These are phyloP conservation scores for Thalassiosira livingstoniorum DNA, from an alignment of 352 stramenopile genomes.

Conservation along the genomic window DNA sequence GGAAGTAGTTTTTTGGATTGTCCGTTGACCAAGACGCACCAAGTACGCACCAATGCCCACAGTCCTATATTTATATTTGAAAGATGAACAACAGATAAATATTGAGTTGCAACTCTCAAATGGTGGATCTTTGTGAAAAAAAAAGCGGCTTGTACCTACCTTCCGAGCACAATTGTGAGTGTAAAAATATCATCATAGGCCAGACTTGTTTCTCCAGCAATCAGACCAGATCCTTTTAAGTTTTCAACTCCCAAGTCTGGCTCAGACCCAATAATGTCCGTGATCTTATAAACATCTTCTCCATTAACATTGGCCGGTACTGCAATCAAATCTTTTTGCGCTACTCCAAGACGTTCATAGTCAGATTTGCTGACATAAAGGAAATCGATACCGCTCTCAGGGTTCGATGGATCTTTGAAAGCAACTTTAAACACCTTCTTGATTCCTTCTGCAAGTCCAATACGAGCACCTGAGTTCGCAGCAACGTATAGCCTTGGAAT, in stretches of 20 bases:
- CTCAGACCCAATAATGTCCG: conserved; percentile 98
- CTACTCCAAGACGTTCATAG: conserved; percentile 89
- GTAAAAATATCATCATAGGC: conserved; percentile 99
- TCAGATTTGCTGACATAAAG: conserved; percentile 95
- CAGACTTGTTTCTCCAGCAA: conserved; percentile 98
- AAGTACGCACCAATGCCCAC: conserved; percentile 99
- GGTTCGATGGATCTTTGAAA: conserved; percentile 96
- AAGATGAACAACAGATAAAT: conserved; percentile 4
- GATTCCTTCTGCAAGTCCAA: conserved; percentile 98
- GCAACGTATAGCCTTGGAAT: conserved; percentile 98
- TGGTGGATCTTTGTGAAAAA: background rate
- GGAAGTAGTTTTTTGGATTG: conserved; percentile 97
- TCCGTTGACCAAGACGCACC: conserved; percentile 98
- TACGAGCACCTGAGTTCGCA: conserved; percentile 98
- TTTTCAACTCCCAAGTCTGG: conserved; percentile 99
- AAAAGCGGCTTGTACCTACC: conserved; percentile 54
- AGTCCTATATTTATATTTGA: conserved; percentile 75
- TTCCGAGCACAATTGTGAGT: conserved; percentile 98
- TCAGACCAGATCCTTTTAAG: conserved; percentile 97
- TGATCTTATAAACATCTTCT: conserved; percentile 93
- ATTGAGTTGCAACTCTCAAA: no score
- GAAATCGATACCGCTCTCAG: conserved; percentile 98
- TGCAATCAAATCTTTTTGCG: conserved; percentile 74
- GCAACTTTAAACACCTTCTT: conserved; percentile 97
- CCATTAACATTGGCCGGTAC: conserved; percentile 77